phyloP scores from a whole-genome alignment of 441 rosid species.

The Adansonia madagascariensis region DNA sequence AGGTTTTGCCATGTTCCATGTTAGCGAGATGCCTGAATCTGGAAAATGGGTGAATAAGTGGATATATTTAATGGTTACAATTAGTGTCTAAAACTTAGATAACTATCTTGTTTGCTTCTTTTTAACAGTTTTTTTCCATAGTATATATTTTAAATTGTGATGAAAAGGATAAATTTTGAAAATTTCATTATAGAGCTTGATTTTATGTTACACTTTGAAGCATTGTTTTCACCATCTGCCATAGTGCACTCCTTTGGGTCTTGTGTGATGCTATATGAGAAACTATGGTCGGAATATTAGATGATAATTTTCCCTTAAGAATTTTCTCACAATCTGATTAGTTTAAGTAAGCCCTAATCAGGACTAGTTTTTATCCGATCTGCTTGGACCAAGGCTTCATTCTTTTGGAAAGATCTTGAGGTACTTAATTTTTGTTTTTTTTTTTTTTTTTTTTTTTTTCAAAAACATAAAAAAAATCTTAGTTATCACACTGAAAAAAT shows the following conservation, averaged over 20 bases:
- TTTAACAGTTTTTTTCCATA: background rate
- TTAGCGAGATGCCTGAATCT: background rate
- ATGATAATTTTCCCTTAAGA: background rate
- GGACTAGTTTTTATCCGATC: background rate
- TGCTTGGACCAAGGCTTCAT: slow-evolving; percentile 10
- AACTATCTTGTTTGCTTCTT: background rate
- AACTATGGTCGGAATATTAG: slow-evolving; percentile 9
- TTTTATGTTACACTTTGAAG: background rate
- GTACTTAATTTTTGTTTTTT: background rate
- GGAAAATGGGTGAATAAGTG: slow-evolving; percentile 2
- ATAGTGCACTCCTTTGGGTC: background rate
- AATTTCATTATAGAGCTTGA: slow-evolving; percentile 9
- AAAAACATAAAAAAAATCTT: background rate
- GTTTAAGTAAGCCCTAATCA: slow-evolving; percentile 3
- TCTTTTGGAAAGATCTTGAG: background rate
- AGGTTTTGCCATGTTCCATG: background rate
- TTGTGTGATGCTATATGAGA: background rate
- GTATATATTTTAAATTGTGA: background rate
- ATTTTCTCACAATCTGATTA: background rate
- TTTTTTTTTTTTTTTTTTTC: too few species aligned
- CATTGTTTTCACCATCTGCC: background rate
- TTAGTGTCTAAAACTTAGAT: background rate
- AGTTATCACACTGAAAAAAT: background rate
- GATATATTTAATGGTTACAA: background rate
- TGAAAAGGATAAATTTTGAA: background rate